A percentile compares a stretch with the other conserved stretches of the same genome.
Evolutionary conservation across 306 rosid species (phyloP).

Genomic region (Erythrophleum fordii): DNA sequence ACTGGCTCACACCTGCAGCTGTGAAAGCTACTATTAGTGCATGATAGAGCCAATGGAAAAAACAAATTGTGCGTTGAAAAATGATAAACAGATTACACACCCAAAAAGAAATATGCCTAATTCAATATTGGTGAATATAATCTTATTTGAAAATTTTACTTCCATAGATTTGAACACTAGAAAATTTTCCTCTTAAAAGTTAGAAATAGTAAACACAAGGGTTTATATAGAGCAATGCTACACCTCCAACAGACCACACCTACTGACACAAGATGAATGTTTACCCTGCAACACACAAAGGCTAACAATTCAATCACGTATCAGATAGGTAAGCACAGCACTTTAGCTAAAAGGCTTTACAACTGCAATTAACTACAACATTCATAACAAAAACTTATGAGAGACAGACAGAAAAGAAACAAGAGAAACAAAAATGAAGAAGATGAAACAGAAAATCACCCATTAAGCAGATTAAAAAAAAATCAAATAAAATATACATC

Average conservation of each 20-base stretch:
- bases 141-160: neutral
- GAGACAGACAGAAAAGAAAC: neutral
- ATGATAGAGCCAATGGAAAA: conserved; percentile 4
- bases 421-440: no score
- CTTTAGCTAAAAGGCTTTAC: neutral
- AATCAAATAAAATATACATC: no score
- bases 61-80: conserved; percentile 17
- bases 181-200: neutral
- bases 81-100: neutral
- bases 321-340: neutral
- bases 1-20: conserved; percentile 47
- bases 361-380: neutral
- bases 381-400: no score
- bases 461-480: no score
- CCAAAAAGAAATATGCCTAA: neutral
- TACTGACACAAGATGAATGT: neutral
- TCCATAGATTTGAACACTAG: neutral
- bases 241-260: neutral
- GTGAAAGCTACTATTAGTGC: conserved; percentile 33
- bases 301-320: neutral
- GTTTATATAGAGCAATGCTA: neutral
- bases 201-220: neutral
- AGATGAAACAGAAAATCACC: neutral
- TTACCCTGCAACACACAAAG: neutral
- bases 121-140: conserved; percentile 1